Evolutionary conservation across 345 rosid genomes (phyloP).

Genomic region (Anastatica hierochuntica): DNA sequence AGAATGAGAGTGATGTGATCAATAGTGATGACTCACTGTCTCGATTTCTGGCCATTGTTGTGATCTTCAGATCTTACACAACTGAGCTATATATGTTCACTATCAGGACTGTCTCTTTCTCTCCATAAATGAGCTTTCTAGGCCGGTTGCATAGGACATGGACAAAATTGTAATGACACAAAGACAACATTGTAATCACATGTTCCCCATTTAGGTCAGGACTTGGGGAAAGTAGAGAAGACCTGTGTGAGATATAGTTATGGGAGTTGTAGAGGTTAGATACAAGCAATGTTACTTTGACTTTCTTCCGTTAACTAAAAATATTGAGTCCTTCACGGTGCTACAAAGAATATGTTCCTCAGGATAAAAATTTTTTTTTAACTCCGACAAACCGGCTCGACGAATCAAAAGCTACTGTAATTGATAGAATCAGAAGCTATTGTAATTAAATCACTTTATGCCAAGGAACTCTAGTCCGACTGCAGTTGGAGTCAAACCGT

Average conservation of each 20-base stretch:
- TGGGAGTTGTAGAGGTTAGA: conserved; percentile 16
- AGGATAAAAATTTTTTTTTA: neutral
- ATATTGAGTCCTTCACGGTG: neutral
- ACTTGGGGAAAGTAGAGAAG: conserved; percentile 11
- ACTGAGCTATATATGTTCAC: neutral
- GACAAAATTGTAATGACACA: neutral
- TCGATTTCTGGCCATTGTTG: conserved; percentile 16
- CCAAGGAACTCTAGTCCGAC: conserved; percentile 61
- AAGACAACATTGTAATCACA: conserved; percentile 10
- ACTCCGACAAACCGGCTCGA: neutral
- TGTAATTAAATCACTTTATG: conserved; percentile 6
- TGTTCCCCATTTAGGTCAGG: conserved; percentile 12
- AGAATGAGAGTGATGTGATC: conserved; percentile 11
- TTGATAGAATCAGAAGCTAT: too few relatives aligned
- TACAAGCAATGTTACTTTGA: conserved; percentile 28
- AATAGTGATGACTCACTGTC: conserved; percentile 1
- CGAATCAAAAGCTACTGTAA: neutral
- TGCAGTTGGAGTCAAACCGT: conserved; percentile 62
- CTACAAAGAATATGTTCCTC: conserved; percentile 9
- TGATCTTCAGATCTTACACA: conserved; percentile 7
- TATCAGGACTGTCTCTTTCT: too few relatives aligned
- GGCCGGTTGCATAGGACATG: conserved; percentile 8
- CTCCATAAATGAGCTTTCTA: neutral
- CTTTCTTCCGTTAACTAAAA: conserved; percentile 12
- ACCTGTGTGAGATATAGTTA: conserved; percentile 8